These are phyloP conservation scores for Martensiomyces pterosporus DNA, from an alignment of 192 early-diverging fungal genomes.

Conservation along the genomic window DNA sequence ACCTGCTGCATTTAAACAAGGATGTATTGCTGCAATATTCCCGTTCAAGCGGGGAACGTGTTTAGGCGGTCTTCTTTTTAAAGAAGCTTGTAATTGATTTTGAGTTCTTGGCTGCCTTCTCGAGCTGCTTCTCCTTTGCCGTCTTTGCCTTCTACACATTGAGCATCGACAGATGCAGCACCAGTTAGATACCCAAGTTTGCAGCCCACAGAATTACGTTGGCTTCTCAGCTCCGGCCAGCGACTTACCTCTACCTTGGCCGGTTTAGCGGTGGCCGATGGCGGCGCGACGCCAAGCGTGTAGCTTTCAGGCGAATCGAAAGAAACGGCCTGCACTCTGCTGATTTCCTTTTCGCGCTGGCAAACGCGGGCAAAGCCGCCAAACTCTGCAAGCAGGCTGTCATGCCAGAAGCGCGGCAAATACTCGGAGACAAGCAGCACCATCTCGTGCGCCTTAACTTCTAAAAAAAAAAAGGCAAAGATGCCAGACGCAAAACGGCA, in stretches of 20 bases:
- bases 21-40: no score
- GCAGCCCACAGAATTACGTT: no score
- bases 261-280: background rate
- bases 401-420: slow-evolving; percentile 20
- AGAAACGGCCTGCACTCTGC: slow-evolving; percentile 6
- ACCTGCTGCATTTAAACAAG: no score
- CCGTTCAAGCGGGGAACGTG: no score
- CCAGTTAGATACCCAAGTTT: background rate
- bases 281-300: slow-evolving; percentile 15
- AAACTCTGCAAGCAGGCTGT: slow-evolving; percentile 18
- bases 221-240: no score
- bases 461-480: no score
- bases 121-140: slow-evolving; percentile 43
- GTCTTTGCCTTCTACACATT: slow-evolving; percentile 23
- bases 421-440: slow-evolving; percentile 39
- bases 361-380: slow-evolving; percentile 15
- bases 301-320: slow-evolving; percentile 39
- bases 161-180: background rate
- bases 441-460: slow-evolving; percentile 28
- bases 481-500: no score
- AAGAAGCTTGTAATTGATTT: slow-evolving; percentile 44
- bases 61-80: slow-evolving; percentile 12
- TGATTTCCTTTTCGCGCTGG: slow-evolving; percentile 10
- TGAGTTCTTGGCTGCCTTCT: slow-evolving; percentile 35
- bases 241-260: slow-evolving; percentile 2